These are phyloP conservation scores for Monosporozyma aerobia DNA, from an alignment of 805 yeast genomes.

Conservation along the genomic window DNA sequence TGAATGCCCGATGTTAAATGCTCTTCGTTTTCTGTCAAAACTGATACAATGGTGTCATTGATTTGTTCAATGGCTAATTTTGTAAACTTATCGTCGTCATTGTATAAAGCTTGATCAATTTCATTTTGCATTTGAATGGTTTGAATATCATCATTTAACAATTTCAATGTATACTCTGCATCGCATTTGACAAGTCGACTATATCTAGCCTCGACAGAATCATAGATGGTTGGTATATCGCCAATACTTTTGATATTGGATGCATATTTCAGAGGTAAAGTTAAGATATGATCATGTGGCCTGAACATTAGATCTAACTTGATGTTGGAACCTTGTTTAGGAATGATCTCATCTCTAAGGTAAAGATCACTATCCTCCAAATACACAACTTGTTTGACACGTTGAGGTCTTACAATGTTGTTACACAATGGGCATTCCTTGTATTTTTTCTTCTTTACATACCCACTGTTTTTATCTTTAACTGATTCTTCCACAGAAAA, in stretches of 20 bases:
- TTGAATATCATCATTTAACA: slow-evolving; percentile 51
- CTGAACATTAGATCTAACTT: slow-evolving; percentile 58
- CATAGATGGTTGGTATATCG: slow-evolving; percentile 48
- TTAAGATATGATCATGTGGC: slow-evolving; percentile 35
- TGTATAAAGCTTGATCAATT: slow-evolving; percentile 50
- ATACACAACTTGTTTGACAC: slow-evolving; percentile 57
- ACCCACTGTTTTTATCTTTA: slow-evolving; percentile 25
- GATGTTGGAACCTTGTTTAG: slow-evolving; percentile 46
- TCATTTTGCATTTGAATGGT: slow-evolving; percentile 43
- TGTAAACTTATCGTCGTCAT: slow-evolving; percentile 49
- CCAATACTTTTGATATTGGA: slow-evolving; percentile 30
- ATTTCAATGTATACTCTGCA: slow-evolving; percentile 40
- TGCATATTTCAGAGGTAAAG: slow-evolving; percentile 39
- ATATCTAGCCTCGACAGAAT: slow-evolving; percentile 36
- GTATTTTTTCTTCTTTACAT: slow-evolving; percentile 36
- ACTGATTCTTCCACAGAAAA: slow-evolving; percentile 41
- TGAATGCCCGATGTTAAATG: slow-evolving; percentile 1
- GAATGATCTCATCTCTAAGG: slow-evolving; percentile 23
- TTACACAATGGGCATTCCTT: slow-evolving; percentile 80
- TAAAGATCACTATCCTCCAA: slow-evolving; percentile 25
- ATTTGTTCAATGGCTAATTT: slow-evolving; percentile 49
- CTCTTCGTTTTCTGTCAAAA: slow-evolving; percentile 22
- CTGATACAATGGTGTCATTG: slow-evolving; percentile 34
- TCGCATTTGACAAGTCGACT: slow-evolving; percentile 67
- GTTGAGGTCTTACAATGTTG: slow-evolving; percentile 43